Conservation (phyloP, 345 rosid species). For the Arabidopsis thaliana region TAIR10.1 NC_003075.7:9878501-9879000, state of each 20-base stretch:
- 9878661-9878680: conserved; percentile 94
- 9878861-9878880: conserved; percentile 63
- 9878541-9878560: conserved; percentile 91
- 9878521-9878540: conserved; percentile 92
- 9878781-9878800: conserved; percentile 85
- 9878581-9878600: conserved; percentile 63
- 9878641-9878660: conserved; percentile 92
- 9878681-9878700: conserved; percentile 91
- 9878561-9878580: conserved; percentile 92
- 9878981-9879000: conserved; percentile 80
- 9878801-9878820: conserved; percentile 90
- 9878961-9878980: conserved; percentile 71
- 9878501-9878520: conserved; percentile 94
- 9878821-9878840: conserved; percentile 76
- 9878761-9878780: conserved; percentile 86
- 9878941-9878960: conserved; percentile 85
- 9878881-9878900: conserved; percentile 57
- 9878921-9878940: conserved; percentile 79
- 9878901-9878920: conserved; percentile 65
- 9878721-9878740: conserved; percentile 97
- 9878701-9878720: conserved; percentile 80
- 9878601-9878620: conserved; percentile 90
- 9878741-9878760: conserved; percentile 89
- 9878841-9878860: conserved; percentile 92
- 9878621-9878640: conserved; percentile 90